phyloP scores from a whole-genome alignment of 805 yeast genomes.

The Hanseniaspora taiwanica region DNA sequence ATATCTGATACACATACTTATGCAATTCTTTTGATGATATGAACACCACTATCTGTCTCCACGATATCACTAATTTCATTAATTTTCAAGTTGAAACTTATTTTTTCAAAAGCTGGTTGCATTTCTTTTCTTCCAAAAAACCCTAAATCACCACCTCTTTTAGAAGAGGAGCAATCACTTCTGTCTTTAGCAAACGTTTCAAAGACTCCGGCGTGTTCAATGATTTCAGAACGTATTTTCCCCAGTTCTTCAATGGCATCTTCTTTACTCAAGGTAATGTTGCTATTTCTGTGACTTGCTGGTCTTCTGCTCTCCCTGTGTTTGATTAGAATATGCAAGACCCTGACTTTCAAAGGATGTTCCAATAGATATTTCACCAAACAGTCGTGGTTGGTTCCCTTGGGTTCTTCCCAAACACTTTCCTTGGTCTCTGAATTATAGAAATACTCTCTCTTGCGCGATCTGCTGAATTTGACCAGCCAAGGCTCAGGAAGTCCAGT shows the following conservation, averaged over 20 bases:
- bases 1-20: conserved; percentile 18
- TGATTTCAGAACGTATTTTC: conserved; percentile 42
- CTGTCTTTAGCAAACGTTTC: conserved; percentile 67
- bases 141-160: conserved; percentile 87
- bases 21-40: conserved; percentile 74
- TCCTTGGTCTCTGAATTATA: conserved; percentile 55
- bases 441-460: conserved; percentile 77
- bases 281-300: conserved; percentile 73
- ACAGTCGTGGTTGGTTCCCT: conserved; percentile 53
- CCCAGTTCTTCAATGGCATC: conserved; percentile 62
- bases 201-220: conserved; percentile 51
- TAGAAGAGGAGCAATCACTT: conserved; percentile 79
- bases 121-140: conserved; percentile 78
- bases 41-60: conserved; percentile 86
- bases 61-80: conserved; percentile 77
- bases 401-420: conserved; percentile 87
- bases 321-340: conserved; percentile 71
- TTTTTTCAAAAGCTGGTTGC: conserved; percentile 91
- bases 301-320: conserved; percentile 81
- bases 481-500: conserved; percentile 84
- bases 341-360: conserved; percentile 59
- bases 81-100: conserved; percentile 65
- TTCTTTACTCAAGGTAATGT: conserved; percentile 67
- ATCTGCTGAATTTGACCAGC: conserved; percentile 66
- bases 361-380: conserved; percentile 43